Conservation (phyloP, 2,329 filamentous ascomycete genomes). For the Verticillium nonalfalfae region DNA sequence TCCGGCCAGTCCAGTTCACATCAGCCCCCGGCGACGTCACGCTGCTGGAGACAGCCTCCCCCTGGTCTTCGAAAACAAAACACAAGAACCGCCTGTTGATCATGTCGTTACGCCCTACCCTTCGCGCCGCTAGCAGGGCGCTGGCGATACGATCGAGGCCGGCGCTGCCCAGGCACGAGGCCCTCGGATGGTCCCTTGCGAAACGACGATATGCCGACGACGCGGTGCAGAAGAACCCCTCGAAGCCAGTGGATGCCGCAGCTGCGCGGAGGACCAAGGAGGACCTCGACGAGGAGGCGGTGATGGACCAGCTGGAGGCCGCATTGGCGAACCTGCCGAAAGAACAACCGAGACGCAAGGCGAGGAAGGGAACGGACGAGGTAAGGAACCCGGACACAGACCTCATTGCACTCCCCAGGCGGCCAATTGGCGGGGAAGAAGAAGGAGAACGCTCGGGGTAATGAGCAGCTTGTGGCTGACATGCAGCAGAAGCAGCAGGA, state of each 20-base stretch:
- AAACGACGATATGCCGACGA: conserved; percentile 20
- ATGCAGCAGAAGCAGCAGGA: background rate
- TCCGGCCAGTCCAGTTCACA: background rate
- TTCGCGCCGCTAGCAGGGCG: conserved; percentile 36
- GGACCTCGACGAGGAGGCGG: background rate
- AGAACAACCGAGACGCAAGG: background rate
- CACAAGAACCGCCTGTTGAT: background rate
- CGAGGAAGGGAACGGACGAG: background rate
- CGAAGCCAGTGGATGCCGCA: conserved; percentile 1
- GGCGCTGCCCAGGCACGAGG: conserved; percentile 14
- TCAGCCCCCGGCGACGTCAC: background rate
- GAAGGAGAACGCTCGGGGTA: background rate
- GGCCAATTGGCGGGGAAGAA: background rate
- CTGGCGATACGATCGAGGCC: conserved; percentile 31
- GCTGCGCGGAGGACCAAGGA: background rate
- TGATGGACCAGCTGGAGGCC: conserved; percentile 2
- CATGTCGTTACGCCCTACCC: conserved; percentile 51
- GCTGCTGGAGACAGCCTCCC: background rate
- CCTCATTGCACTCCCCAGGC: too few relatives aligned
- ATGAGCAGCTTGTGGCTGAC: background rate
- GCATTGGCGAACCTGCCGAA: background rate
- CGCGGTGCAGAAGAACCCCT: conserved; percentile 1
- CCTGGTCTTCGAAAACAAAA: background rate
- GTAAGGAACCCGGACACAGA: background rate
- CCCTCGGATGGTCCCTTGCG: conserved; percentile 17